These are phyloP conservation scores for Entrophospora sp. DNA, from an alignment of 192 early-diverging fungal genomes.

Conservation along the genomic window DNA sequence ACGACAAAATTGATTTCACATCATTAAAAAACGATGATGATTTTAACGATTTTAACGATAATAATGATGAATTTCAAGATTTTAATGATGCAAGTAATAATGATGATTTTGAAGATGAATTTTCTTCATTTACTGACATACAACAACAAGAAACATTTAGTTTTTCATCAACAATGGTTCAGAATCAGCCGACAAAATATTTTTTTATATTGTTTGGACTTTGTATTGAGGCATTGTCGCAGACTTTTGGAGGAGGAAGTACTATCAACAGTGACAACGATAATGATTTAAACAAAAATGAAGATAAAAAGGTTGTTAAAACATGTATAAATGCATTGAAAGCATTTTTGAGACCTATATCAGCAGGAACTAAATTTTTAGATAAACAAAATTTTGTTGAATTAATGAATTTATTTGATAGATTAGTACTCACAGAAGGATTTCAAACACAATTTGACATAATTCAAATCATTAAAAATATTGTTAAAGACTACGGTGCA, in stretches of 20 bases:
- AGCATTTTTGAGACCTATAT: slow-evolving; percentile 42
- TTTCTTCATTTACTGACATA: background rate
- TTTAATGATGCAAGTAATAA: no score
- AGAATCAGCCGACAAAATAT: slow-evolving; percentile 28
- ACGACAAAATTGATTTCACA: background rate
- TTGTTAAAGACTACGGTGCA: slow-evolving; percentile 33
- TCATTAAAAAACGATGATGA: background rate
- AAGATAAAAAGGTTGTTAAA: slow-evolving; percentile 30
- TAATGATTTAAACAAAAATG: slow-evolving; percentile 25
- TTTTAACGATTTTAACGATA: background rate
- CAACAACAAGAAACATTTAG: slow-evolving; percentile 10
- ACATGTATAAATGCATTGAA: slow-evolving; percentile 46
- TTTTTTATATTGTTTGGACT: slow-evolving; percentile 65
- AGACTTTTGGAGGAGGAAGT: slow-evolving; percentile 27
- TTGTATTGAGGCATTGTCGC: slow-evolving; percentile 51
- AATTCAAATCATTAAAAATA: slow-evolving; percentile 33
- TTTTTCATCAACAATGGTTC: no score
- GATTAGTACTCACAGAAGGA: slow-evolving; percentile 54
- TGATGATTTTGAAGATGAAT: no score
- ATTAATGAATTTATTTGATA: slow-evolving; percentile 59
- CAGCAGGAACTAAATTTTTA: slow-evolving; percentile 31
- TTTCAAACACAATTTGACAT: slow-evolving; percentile 1
- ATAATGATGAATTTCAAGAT: background rate
- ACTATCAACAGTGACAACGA: slow-evolving; percentile 23
- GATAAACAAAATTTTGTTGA: slow-evolving; percentile 53